These are phyloP conservation scores for Colletotrichum limetticola DNA, from an alignment of 2,329 filamentous ascomycete genomes.

Conservation along the genomic window DNA sequence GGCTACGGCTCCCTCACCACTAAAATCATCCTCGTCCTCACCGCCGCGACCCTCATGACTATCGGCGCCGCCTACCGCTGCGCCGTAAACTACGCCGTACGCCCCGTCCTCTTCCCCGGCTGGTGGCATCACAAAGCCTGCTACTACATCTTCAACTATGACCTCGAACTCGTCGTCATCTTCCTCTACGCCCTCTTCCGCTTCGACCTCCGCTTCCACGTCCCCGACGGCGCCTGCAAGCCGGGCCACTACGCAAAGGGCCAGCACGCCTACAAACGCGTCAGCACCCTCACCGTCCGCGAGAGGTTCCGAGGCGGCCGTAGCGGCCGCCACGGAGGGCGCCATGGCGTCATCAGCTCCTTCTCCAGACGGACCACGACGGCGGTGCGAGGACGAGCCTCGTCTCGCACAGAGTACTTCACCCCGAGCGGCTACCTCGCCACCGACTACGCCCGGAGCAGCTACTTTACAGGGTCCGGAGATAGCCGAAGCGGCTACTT, in stretches of 20 bases:
- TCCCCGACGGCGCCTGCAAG: conserved; percentile 67
- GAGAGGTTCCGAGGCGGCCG: not conserved
- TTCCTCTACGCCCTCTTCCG: conserved; percentile 73
- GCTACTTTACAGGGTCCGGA: not conserved
- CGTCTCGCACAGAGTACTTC: conserved; percentile 8
- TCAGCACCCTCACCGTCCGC: conserved; percentile 21
- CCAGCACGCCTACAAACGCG: conserved; percentile 26
- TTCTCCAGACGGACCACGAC: not conserved
- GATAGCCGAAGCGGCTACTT: not conserved
- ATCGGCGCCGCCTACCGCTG: conserved; percentile 77
- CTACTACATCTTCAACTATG: conserved; percentile 86
- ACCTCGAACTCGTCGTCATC: conserved; percentile 77
- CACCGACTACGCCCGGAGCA: not conserved
- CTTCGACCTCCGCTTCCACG: conserved; percentile 79
- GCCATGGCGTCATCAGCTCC: not conserved
- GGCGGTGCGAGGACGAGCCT: not conserved
- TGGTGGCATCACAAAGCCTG: conserved; percentile 78
- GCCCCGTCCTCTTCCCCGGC: conserved; percentile 61
- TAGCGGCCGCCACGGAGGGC: not conserved
- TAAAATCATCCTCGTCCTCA: conserved; percentile 74
- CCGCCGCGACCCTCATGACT: conserved; percentile 68
- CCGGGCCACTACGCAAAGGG: conserved; percentile 60
- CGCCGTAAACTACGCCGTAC: conserved; percentile 65
- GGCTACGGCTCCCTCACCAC: conserved; percentile 73
- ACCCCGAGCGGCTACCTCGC: conserved; percentile 4